Percentiles rank a stretch among this genome's conserved stretches.
Evolutionary conservation across 2,329 filamentous ascomycete species (phyloP).

Genomic region (Epichloe uncinata): DNA sequence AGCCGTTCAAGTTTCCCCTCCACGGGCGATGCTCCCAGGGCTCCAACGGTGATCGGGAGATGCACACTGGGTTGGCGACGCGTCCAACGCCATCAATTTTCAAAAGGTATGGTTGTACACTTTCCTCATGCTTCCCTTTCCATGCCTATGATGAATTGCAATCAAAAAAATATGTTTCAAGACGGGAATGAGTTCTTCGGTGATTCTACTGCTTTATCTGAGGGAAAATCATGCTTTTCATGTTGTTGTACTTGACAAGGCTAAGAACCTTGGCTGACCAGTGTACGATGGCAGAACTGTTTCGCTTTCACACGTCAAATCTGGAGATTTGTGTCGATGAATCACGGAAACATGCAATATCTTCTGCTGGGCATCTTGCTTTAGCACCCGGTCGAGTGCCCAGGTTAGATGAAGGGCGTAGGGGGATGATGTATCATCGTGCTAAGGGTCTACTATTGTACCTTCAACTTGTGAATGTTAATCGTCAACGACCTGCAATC

Average conservation of each 20-base stretch:
- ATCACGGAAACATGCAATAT: no score
- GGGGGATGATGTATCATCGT: no score
- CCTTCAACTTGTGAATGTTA: no score
- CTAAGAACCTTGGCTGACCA: not conserved
- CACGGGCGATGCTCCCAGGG: not conserved
- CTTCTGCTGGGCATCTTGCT: no score
- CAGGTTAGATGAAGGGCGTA: no score
- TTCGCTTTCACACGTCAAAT: not conserved
- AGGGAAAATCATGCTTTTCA: not conserved
- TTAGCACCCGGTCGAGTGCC: no score
- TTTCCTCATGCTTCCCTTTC: not conserved
- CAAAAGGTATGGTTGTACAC: not conserved
- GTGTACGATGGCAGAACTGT: not conserved
- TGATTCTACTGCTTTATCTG: constrained; percentile 17
- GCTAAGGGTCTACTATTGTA: no score
- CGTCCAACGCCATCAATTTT: not conserved
- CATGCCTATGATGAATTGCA: constrained; percentile 8
- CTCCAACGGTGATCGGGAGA: constrained; percentile 2
- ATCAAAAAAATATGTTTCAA: constrained; percentile 22
- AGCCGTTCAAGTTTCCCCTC: constrained; percentile 4
- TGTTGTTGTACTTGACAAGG: not conserved
- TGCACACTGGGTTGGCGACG: not conserved
- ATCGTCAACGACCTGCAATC: no score
- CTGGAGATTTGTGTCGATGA: no score
- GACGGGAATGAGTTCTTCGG: constrained; percentile 23